Evolutionary conservation across 805 yeast species (phyloP).

Genomic region (Pichia nanzhaoensis): DNA sequence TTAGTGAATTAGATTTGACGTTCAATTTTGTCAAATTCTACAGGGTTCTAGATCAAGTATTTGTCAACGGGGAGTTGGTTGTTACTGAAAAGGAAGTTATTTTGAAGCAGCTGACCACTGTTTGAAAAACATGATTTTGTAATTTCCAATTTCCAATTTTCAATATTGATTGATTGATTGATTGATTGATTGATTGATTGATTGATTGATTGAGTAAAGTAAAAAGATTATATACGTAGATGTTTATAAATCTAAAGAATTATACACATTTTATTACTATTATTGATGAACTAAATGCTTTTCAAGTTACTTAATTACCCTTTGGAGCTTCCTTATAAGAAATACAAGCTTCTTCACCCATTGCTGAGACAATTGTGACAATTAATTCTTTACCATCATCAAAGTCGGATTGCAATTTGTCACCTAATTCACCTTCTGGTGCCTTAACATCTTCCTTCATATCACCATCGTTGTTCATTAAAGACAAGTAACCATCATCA

Average conservation of each 20-base stretch:
- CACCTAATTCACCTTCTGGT: slow-evolving; percentile 98
- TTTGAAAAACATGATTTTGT: too few relatives aligned
- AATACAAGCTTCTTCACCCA: slow-evolving; percentile 99
- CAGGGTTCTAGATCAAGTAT: slow-evolving; percentile 78
- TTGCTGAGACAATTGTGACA: slow-evolving; percentile 94
- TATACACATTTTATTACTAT: slow-evolving; percentile 1
- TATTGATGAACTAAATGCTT: neutral
- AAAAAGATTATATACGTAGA: too few relatives aligned
- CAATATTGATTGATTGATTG: too few relatives aligned
- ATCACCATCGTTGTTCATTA: slow-evolving; percentile 96
- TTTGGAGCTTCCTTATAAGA: slow-evolving; percentile 99
- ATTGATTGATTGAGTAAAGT: neutral
- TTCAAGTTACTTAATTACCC: slow-evolving; percentile 22
- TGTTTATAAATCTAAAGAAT: neutral
- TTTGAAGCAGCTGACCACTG: neutral
- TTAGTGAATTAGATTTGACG: slow-evolving; percentile 88
- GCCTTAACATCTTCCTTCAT: slow-evolving; percentile 98
- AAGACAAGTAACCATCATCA: slow-evolving; percentile 95
- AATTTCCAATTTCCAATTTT: too few relatives aligned
- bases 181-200: too few relatives aligned
- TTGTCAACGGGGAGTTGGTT: slow-evolving; percentile 83
- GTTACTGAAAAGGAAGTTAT: slow-evolving; percentile 61
- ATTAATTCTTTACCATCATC: slow-evolving; percentile 97
- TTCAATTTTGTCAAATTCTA: slow-evolving; percentile 86
- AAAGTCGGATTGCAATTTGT: slow-evolving; percentile 82